Evolutionary conservation across 495 filamentous ascomycete genomes (phyloP).

Genomic region (Penicillium diatomitis): DNA sequence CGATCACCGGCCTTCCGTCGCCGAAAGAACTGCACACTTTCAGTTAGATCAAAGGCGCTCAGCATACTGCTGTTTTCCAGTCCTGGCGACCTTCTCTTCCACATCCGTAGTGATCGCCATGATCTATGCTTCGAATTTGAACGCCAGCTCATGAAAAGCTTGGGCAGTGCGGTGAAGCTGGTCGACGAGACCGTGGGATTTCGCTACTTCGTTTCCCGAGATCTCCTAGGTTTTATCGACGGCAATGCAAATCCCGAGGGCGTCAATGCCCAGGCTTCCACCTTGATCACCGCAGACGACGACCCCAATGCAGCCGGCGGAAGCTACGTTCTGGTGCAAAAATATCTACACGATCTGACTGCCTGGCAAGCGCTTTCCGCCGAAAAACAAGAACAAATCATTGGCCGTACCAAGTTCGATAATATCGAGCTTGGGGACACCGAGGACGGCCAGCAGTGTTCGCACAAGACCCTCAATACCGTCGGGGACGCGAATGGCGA

Average conservation of each 20-base stretch:
- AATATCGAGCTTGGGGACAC: conserved; percentile 49
- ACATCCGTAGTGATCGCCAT: conserved; percentile 48
- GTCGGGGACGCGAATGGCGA: conserved; percentile 43
- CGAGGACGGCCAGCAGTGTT: conserved; percentile 29
- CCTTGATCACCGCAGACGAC: conserved; percentile 40
- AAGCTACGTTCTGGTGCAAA: conserved; percentile 50
- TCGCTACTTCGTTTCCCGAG: conserved; percentile 50
- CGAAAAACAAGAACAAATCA: conserved; percentile 47
- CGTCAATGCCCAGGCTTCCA: conserved; percentile 29
- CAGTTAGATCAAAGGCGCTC: conserved; percentile 31
- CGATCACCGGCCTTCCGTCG: conserved; percentile 31
- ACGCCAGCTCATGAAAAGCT: conserved; percentile 39
- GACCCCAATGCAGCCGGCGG: conserved; percentile 25
- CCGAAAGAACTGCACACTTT: conserved; percentile 47
- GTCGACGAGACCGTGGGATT: conserved; percentile 48
- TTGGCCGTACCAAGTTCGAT: conserved; percentile 47
- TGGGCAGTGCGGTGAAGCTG: conserved; percentile 37
- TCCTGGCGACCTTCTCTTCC: conserved; percentile 47
- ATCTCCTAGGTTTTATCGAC: conserved; percentile 52
- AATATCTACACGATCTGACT: conserved; percentile 46
- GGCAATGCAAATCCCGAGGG: conserved; percentile 51
- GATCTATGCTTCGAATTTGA: conserved; percentile 52
- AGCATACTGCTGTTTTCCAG: conserved; percentile 43
- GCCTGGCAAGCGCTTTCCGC: conserved; percentile 36
- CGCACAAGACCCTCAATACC: conserved; percentile 47